phyloP scores from a whole-genome alignment of 2,329 filamentous ascomycete species.

The Aspergillus sp. region DNA sequence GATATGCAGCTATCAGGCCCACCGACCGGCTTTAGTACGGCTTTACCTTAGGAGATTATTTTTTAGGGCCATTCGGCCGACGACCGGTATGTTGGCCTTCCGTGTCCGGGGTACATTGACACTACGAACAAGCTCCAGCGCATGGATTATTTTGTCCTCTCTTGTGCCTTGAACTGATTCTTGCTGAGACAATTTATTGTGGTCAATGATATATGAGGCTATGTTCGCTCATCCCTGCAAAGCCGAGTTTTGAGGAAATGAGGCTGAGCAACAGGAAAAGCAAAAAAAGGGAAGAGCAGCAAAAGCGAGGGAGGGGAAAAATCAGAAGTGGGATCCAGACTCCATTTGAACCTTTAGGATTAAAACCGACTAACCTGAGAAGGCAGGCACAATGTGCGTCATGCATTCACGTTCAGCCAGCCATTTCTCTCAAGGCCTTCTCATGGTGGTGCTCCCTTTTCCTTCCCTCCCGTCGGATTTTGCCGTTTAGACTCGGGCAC shows the following conservation, averaged over 20 bases:
- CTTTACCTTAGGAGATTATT: background rate
- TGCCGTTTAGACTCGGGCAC: background rate
- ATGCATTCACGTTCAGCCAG: constrained; percentile 16
- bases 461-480: background rate
- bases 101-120: background rate
- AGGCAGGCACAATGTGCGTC: constrained; percentile 15
- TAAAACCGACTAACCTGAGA: constrained; percentile 10
- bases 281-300: background rate
- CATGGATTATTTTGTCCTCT: too few relatives aligned
- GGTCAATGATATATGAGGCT: background rate
- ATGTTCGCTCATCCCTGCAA: background rate
- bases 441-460: background rate
- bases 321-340: constrained; percentile 8
- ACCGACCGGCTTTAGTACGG: constrained; percentile 13
- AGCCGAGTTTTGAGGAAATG: background rate
- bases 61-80: constrained; percentile 1
- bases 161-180: background rate
- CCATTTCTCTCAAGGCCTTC: background rate
- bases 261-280: background rate
- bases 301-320: background rate
- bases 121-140: background rate
- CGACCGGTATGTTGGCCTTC: background rate
- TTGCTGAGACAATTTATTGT: background rate
- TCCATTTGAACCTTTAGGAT: constrained; percentile 9
- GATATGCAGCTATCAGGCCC: constrained; percentile 17